Evolutionary conservation across 1,139 yeast species (phyloP).

Genomic region (Scheffersomyces segobiensis): DNA sequence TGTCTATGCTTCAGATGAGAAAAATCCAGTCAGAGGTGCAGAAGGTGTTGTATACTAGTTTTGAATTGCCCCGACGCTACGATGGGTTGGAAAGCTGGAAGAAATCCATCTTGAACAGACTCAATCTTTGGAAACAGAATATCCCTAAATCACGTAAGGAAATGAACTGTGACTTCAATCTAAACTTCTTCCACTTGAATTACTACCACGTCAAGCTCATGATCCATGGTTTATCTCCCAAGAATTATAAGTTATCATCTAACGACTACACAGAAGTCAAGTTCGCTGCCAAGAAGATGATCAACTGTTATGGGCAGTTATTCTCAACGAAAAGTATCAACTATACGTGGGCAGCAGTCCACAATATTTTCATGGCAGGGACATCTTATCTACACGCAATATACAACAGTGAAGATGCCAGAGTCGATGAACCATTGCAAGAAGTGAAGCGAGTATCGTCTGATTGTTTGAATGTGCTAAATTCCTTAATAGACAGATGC

Average conservation of each 20-base stretch:
- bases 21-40: conserved; percentile 79
- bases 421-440: conserved; percentile 45
- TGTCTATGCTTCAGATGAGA: conserved; percentile 67
- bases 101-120: conserved; percentile 43
- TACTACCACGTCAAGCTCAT: conserved; percentile 74
- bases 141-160: conserved; percentile 58
- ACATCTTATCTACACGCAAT: conserved; percentile 78
- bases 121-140: conserved; percentile 61
- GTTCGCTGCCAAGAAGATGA: conserved; percentile 65
- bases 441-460: conserved; percentile 57
- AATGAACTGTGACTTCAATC: conserved; percentile 75
- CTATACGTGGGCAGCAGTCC: conserved; percentile 93
- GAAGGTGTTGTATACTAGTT: conserved; percentile 65
- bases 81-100: conserved; percentile 62
- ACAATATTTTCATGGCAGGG: conserved; percentile 86
- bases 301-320: conserved; percentile 60
- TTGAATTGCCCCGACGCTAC: conserved; percentile 67
- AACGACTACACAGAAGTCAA: conserved; percentile 60
- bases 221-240: conserved; percentile 77
- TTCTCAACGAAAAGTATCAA: conserved; percentile 60
- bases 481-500: conserved; percentile 65
- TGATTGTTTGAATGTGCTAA: conserved; percentile 61
- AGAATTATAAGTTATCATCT: conserved; percentile 52
- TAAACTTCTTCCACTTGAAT: conserved; percentile 69
- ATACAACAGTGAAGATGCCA: conserved; percentile 61